Percentiles rank a stretch among this genome's conserved stretches.
Conservation (phyloP, 345 rosid genomes). For the Raphanus sativus region DNA sequence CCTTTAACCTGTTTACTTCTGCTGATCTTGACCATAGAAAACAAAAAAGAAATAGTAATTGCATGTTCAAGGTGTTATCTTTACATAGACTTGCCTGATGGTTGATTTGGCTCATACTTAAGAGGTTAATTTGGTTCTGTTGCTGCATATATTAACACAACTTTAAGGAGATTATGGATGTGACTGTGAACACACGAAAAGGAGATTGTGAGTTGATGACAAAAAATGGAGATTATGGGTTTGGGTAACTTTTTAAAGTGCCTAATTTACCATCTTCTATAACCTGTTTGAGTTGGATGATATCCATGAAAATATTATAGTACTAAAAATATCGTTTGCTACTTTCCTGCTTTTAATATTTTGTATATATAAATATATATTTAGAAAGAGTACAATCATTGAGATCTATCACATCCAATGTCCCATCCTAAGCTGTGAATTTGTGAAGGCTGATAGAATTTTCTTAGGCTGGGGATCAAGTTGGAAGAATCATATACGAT, state of each 20-base stretch:
- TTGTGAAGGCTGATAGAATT: constrained; percentile 2
- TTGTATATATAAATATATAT: background rate
- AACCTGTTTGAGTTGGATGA: no score
- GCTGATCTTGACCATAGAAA: constrained; percentile 16
- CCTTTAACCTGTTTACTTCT: constrained; percentile 28
- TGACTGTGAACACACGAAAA: no score
- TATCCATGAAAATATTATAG: no score
- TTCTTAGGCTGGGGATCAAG: constrained; percentile 15
- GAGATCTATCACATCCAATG: constrained; percentile 21
- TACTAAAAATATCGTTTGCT: no score
- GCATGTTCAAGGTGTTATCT: background rate
- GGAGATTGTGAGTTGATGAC: no score
- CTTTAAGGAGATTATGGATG: background rate
- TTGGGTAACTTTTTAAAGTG: no score
- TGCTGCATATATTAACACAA: no score
- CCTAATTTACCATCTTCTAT: no score
- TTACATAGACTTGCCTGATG: background rate
- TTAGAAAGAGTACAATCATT: constrained; percentile 18
- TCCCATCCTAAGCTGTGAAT: constrained; percentile 30
- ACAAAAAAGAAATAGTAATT: background rate
- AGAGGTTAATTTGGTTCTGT: no score
- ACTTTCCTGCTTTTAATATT: no score
- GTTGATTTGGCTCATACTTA: background rate
- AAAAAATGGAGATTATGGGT: no score
- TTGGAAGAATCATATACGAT: background rate